Conservation (phyloP, 139 green algal genomes). For the Haematococcus lacustris region DNA sequence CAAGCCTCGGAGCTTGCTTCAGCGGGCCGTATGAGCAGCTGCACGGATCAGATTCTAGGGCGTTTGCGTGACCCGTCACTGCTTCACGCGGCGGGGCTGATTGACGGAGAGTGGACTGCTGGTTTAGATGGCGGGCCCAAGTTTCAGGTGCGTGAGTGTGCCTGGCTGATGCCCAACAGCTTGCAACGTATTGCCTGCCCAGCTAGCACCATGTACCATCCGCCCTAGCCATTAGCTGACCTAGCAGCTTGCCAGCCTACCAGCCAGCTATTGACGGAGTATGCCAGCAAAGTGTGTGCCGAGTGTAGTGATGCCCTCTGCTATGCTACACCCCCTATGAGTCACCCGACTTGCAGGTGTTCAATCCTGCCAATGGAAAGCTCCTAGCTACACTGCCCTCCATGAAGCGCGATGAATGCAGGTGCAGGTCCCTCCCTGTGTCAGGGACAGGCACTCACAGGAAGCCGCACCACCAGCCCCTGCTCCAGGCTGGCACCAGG, state of each 20-base stretch:
- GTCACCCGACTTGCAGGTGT: constrained; percentile 41
- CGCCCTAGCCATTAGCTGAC: not conserved
- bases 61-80: constrained; percentile 43
- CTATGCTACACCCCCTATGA: not conserved
- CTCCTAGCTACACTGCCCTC: constrained; percentile 52
- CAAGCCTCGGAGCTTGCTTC: too few relatives aligned
- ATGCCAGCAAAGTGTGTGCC: not conserved
- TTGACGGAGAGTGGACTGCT: constrained; percentile 49
- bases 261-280: not conserved
- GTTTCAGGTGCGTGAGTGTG: constrained; percentile 27
- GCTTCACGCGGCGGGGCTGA: constrained; percentile 34
- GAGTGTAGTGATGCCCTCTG: not conserved
- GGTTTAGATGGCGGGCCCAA: constrained; percentile 24
- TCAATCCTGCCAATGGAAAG: constrained; percentile 71
- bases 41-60: too few relatives aligned
- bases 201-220: not conserved
- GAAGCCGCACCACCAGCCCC: too few relatives aligned
- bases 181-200: not conserved
- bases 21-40: too few relatives aligned
- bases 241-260: not conserved
- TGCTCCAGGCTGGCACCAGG: too few relatives aligned
- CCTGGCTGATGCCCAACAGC: not conserved
- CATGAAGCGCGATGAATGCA: constrained; percentile 51
- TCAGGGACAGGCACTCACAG: too few relatives aligned
- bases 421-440: too few relatives aligned